Conservation (phyloP, 768 basidiomycete species). For the Suillus discolor region DNA sequence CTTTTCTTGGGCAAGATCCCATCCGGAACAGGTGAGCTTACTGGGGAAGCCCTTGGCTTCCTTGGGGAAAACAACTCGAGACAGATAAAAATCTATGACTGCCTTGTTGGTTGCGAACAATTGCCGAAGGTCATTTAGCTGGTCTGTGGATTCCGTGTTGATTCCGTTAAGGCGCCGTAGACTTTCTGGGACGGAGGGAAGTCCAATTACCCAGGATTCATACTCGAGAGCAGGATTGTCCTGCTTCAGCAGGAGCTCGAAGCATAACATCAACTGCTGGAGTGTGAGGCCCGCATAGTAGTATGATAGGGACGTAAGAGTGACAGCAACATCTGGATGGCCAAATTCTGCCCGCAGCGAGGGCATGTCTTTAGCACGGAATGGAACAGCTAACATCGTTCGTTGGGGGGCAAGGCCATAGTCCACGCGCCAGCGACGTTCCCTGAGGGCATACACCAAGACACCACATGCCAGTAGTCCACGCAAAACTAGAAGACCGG, state of each 20-base stretch:
- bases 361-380: background rate
- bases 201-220: background rate
- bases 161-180: background rate
- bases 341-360: slow-evolving; percentile 1
- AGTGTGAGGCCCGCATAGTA: background rate
- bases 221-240: background rate
- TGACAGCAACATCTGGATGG: background rate
- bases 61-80: slow-evolving; percentile 29
- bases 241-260: background rate
- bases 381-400: slow-evolving; percentile 1
- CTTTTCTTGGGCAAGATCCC: slow-evolving; percentile 27
- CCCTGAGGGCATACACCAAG: background rate
- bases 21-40: slow-evolving; percentile 29
- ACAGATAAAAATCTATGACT: slow-evolving; percentile 29
- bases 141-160: slow-evolving; percentile 2
- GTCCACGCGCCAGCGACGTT: background rate
- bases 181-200: background rate
- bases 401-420: background rate
- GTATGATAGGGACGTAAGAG: background rate
- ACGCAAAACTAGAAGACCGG: background rate
- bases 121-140: slow-evolving; percentile 14
- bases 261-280: background rate
- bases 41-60: slow-evolving; percentile 27
- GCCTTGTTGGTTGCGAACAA: slow-evolving; percentile 21
- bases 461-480: background rate